These are phyloP conservation scores for Syzygium aromaticum DNA, from an alignment of 345 rosid genomes.

Conservation along the genomic window DNA sequence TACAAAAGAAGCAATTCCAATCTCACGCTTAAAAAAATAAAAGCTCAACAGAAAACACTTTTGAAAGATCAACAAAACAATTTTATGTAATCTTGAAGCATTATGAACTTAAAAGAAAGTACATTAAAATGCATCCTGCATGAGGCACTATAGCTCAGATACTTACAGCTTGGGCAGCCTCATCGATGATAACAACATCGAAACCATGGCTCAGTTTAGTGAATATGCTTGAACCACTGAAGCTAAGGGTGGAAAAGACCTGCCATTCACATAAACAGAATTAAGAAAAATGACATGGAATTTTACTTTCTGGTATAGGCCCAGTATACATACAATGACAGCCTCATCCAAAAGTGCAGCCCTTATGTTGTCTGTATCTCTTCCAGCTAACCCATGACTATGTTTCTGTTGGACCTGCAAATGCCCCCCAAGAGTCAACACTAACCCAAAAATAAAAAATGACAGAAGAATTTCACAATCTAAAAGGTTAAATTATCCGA, in stretches of 20 bases:
- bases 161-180: conserved; percentile 99
- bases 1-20: neutral
- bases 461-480: neutral
- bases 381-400: conserved; percentile 58
- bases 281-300: neutral
- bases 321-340: conserved; percentile 53
- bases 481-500: neutral
- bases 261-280: conserved; percentile 22
- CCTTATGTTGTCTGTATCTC: conserved; percentile 65
- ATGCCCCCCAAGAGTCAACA: neutral
- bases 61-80: neutral
- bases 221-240: conserved; percentile 80
- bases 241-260: conserved; percentile 95
- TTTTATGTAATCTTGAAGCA: neutral
- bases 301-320: conserved; percentile 4
- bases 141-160: neutral
- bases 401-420: conserved; percentile 80
- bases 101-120: neutral
- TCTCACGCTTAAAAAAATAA: neutral
- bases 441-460: neutral
- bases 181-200: conserved; percentile 95
- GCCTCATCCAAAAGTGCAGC: conserved; percentile 81
- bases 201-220: conserved; percentile 59
- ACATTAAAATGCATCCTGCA: neutral
- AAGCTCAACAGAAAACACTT: neutral